Conservation (phyloP, 2,329 filamentous ascomycete genomes). For the Coniochaeta sp. region DNA sequence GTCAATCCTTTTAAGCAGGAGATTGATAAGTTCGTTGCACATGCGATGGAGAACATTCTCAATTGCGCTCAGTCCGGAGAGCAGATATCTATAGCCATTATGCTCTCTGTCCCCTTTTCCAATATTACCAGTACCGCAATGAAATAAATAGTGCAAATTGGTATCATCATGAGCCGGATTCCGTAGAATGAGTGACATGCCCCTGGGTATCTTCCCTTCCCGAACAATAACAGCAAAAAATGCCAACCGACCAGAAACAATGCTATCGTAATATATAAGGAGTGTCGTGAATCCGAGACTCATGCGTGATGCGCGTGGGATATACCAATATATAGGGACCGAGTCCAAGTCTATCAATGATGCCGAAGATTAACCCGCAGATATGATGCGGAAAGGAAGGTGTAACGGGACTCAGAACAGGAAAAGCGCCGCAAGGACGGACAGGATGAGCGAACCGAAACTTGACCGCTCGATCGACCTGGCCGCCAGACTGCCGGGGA, state of each 20-base stretch:
- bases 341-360: not conserved
- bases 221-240: not conserved
- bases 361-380: not conserved
- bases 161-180: not conserved
- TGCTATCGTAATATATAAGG: not conserved
- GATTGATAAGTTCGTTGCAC: not conserved
- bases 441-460: not conserved
- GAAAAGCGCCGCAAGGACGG: not conserved
- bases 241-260: not conserved
- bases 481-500: not conserved
- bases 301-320: not conserved
- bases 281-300: not conserved
- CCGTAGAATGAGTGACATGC: not conserved
- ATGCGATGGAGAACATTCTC: not conserved
- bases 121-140: not conserved
- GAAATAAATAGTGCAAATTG: not conserved
- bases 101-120: not conserved
- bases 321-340: not conserved
- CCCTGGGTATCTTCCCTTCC: not conserved
- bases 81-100: not conserved
- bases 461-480: not conserved
- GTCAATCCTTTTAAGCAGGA: too few species aligned
- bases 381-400: not conserved
- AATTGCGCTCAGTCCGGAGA: not conserved
- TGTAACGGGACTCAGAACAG: not conserved